Evolutionary conservation across 1,284 basidiomycete genomes (phyloP).

Genomic region (Ceratobasidium sp.): DNA sequence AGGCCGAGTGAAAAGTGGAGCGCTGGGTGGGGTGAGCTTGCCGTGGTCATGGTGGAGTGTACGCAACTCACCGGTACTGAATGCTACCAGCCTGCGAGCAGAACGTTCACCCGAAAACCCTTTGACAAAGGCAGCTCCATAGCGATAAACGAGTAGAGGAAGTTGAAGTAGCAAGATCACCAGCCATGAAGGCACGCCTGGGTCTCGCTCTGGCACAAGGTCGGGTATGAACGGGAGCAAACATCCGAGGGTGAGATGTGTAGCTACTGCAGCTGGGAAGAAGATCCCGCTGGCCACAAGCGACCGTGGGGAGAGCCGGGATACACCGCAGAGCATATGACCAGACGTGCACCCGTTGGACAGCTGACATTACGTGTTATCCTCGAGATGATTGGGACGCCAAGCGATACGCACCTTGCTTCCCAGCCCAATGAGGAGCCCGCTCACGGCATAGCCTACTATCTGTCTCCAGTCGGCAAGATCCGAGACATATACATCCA

Average conservation of each 20-base stretch:
- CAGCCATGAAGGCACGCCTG: constrained; percentile 9
- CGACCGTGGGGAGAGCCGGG: constrained; percentile 30
- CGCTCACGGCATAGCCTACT: constrained; percentile 9
- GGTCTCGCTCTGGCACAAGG: neutral
- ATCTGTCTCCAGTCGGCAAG: neutral
- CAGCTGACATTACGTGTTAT: constrained; percentile 1
- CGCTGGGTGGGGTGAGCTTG: constrained; percentile 4
- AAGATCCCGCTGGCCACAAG: constrained; percentile 8
- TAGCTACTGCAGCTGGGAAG: constrained; percentile 1
- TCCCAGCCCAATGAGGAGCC: constrained; percentile 23
- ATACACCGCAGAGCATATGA: constrained; percentile 38
- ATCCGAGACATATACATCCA: constrained; percentile 24
- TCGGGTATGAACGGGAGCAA: constrained; percentile 3
- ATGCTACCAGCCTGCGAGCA: constrained; percentile 26
- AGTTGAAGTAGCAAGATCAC: constrained; percentile 16
- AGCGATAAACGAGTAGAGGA: constrained; percentile 13
- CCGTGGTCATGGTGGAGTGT: neutral
- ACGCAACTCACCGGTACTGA: constrained; percentile 18
- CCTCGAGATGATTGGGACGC: neutral
- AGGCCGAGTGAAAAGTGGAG: constrained; percentile 39
- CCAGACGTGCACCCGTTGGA: constrained; percentile 41
- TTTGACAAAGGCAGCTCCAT: constrained; percentile 28
- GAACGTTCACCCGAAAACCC: constrained; percentile 7
- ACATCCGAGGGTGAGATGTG: constrained; percentile 1
- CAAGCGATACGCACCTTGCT: constrained; percentile 11